Conservation (phyloP, 139 green algal genomes). For the Pseudopediastrum boryanum region DNA sequence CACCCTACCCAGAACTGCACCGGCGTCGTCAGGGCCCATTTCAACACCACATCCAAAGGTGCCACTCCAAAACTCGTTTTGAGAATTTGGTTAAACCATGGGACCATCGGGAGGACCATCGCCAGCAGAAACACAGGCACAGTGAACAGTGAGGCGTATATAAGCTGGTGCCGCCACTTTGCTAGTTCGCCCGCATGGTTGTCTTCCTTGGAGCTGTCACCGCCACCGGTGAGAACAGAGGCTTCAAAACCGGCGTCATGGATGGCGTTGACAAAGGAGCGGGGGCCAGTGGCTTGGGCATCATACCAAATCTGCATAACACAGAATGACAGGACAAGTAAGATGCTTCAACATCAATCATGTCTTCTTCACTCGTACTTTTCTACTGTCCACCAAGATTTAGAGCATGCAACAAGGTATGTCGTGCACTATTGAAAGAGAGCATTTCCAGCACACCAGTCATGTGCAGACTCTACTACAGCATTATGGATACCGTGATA, state of each 20-base stretch:
- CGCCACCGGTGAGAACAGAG: constrained; percentile 25
- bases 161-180: constrained; percentile 58
- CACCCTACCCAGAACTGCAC: constrained; percentile 93
- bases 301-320: constrained; percentile 30
- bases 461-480: too few species aligned
- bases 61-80: too few species aligned
- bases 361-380: too few species aligned
- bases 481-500: too few species aligned
- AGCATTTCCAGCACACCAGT: too few species aligned
- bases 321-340: too few species aligned
- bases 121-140: constrained; percentile 89
- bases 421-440: too few species aligned
- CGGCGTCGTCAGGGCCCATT: constrained; percentile 85
- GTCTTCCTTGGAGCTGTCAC: constrained; percentile 5
- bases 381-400: too few species aligned
- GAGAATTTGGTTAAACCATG: too few species aligned
- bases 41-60: constrained; percentile 78
- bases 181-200: constrained; percentile 53
- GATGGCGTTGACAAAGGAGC: constrained; percentile 58
- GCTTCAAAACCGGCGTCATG: constrained; percentile 62
- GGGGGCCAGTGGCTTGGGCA: constrained; percentile 49
- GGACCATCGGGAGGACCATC: constrained; percentile 84
- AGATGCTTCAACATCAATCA: too few species aligned
- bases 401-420: too few species aligned
- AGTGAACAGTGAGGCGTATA: constrained; percentile 68